Conservation (phyloP, 177 flowering plant species). For the Vitis hybrid region DNA sequence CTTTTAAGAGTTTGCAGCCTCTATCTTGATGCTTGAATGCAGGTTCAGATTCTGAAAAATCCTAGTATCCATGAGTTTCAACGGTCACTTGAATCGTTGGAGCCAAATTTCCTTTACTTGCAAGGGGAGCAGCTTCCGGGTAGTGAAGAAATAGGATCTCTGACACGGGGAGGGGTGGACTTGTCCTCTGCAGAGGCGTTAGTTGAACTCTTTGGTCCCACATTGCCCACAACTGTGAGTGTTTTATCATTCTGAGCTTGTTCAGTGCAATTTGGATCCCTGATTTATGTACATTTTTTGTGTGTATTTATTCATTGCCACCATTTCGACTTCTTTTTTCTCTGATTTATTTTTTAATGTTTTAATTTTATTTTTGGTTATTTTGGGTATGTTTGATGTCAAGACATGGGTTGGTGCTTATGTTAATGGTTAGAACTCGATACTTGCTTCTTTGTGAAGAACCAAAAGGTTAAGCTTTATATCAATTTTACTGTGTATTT, state of each 20-base stretch:
- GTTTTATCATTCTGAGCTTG: neutral
- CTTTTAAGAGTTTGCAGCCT: neutral
- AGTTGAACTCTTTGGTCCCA: constrained; percentile 56
- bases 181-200: constrained; percentile 58
- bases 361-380: no score
- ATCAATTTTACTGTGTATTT: no score
- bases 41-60: constrained; percentile 68
- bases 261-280: no score
- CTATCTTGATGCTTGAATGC: constrained; percentile 7
- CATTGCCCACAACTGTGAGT: constrained; percentile 80
- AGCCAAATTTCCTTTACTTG: constrained; percentile 73
- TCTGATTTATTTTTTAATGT: no score
- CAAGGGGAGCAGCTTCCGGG: constrained; percentile 61
- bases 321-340: no score
- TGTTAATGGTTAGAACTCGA: no score
- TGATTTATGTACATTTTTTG: no score
- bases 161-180: constrained; percentile 57
- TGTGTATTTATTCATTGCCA: no score
- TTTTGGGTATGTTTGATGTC: no score
- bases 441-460: no score
- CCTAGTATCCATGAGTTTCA: constrained; percentile 66
- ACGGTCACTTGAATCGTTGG: constrained; percentile 44
- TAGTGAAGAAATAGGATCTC: constrained; percentile 57
- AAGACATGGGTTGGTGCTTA: no score
- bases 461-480: no score